Percentiles rank a stretch among this genome's conserved stretches.
phyloP scores from a whole-genome alignment of 2,329 filamentous ascomycete species.

The Cytospora mali region DNA sequence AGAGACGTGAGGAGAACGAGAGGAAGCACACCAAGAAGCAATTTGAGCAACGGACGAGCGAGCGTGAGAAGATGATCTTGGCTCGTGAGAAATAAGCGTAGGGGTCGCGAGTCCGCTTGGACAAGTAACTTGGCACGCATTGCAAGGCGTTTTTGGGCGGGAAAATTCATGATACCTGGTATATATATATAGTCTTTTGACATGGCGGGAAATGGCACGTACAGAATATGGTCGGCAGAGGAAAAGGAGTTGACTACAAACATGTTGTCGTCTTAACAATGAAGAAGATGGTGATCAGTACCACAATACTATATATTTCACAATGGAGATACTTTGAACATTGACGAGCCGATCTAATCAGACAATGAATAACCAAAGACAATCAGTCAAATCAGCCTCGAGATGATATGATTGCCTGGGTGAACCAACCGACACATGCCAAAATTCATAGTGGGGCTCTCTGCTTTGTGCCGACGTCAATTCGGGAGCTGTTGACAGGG shows the following conservation, averaged over 20 bases:
- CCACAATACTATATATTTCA: neutral
- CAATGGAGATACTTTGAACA: too few relatives aligned
- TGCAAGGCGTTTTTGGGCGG: constrained; percentile 28
- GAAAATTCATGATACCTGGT: constrained; percentile 27
- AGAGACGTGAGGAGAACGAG: constrained; percentile 92
- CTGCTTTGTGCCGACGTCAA: neutral
- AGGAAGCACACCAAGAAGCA: constrained; percentile 88
- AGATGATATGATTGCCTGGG: too few relatives aligned
- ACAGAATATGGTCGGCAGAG: neutral
- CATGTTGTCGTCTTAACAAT: neutral
- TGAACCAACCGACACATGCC: too few relatives aligned
- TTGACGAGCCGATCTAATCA: neutral
- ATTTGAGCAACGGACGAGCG: constrained; percentile 56
- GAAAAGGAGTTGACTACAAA: neutral
- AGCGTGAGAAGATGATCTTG: constrained; percentile 89
- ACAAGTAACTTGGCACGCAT: constrained; percentile 20
- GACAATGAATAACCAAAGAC: too few relatives aligned
- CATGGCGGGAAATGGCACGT: neutral
- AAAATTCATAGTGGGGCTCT: neutral
- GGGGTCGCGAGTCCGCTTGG: neutral
- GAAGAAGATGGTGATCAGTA: neutral
- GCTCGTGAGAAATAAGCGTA: constrained; percentile 57
- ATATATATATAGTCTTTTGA: constrained; percentile 4
- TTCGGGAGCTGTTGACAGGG: neutral
- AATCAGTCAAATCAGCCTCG: too few relatives aligned